phyloP scores from a whole-genome alignment of 768 basidiomycete genomes.

The Pholiota microspora region DNA sequence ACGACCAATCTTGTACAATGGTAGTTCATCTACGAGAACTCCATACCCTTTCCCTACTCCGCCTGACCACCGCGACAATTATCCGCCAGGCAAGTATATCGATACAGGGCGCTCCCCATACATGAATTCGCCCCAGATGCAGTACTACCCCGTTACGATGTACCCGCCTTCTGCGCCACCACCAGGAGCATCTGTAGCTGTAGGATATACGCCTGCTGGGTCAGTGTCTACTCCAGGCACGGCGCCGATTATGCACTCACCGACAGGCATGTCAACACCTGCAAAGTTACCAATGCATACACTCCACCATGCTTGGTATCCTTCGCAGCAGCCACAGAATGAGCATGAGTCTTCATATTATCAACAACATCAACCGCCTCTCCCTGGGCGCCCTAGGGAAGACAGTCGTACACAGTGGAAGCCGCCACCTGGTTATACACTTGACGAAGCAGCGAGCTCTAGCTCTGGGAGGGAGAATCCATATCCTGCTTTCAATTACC shows the following conservation, averaged over 20 bases:
- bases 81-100: neutral
- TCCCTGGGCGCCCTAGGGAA: neutral
- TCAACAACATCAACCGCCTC: no score
- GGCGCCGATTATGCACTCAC: constrained; percentile 15
- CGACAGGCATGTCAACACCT: constrained; percentile 11
- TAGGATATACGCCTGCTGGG: constrained; percentile 5
- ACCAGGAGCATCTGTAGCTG: no score
- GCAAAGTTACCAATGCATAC: constrained; percentile 13
- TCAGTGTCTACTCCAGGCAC: constrained; percentile 6
- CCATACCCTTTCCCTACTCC: neutral
- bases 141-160: no score
- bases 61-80: neutral
- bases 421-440: neutral
- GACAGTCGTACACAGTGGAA: neutral
- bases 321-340: neutral
- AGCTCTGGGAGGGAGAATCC: neutral
- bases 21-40: neutral
- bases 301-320: constrained; percentile 1
- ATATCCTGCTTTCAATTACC: neutral
- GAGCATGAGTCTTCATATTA: no score
- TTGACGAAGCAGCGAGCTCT: neutral
- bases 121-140: neutral
- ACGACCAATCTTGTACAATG: neutral
- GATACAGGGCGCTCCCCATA: neutral
- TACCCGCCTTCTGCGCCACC: constrained; percentile 1